Evolutionary conservation across 148 eudicot genomes (phyloP).

Genomic region (Bassia scoparia): DNA sequence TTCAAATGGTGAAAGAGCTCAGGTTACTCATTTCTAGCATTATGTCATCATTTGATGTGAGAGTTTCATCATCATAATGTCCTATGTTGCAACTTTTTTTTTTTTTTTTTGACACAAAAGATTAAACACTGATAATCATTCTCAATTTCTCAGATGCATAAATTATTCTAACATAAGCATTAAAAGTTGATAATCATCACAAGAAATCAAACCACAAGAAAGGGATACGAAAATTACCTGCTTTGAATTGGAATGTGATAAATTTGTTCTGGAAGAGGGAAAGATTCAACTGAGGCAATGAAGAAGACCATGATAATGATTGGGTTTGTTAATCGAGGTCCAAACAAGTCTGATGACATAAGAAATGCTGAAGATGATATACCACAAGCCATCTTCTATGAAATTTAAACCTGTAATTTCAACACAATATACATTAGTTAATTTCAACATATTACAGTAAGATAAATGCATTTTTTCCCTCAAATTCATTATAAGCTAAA

Average conservation of each 20-base stretch:
- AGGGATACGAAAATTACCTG: constrained; percentile 34
- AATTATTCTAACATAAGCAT: not conserved
- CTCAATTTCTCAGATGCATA: not conserved
- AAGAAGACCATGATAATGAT: constrained; percentile 64
- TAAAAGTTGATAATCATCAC: not conserved
- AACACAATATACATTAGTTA: not conserved
- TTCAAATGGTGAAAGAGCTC: too few relatives aligned
- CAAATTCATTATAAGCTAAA: not conserved
- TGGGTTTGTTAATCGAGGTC: constrained; percentile 35
- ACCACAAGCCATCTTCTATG: constrained; percentile 38
- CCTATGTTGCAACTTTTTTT: not conserved
- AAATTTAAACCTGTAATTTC: constrained; percentile 6
- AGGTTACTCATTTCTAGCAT: too few relatives aligned
- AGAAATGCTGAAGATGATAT: constrained; percentile 39
- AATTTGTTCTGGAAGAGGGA: constrained; percentile 29
- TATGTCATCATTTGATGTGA: too few relatives aligned
- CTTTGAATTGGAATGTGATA: constrained; percentile 26
- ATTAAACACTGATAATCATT: not conserved
- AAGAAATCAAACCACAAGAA: not conserved
- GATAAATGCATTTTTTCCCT: not conserved
- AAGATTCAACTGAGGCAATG: constrained; percentile 45
- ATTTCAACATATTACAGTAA: constrained; percentile 7
- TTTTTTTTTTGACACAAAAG: not conserved
- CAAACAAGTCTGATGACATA: constrained; percentile 34
- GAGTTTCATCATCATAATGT: not conserved